These are phyloP conservation scores for Xylogone sp. DNA, from an alignment of 2,329 filamentous ascomycete genomes.

Conservation along the genomic window DNA sequence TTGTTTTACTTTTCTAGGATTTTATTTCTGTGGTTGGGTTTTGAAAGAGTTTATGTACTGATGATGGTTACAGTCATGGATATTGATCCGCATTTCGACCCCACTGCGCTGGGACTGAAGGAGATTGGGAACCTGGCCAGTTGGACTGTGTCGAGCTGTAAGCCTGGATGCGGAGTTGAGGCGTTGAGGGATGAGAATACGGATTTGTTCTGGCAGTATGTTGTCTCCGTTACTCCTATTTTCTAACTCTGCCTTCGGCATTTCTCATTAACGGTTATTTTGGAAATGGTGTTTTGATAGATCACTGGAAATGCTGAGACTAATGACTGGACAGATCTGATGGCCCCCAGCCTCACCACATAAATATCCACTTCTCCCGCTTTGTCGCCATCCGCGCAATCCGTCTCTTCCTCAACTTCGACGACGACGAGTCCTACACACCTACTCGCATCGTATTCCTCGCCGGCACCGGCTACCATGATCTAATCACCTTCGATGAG, in stretches of 20 bases:
- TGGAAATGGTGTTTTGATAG: too few species aligned
- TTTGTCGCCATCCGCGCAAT: slow-evolving; percentile 74
- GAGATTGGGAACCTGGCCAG: slow-evolving; percentile 82
- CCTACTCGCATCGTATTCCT: slow-evolving; percentile 88
- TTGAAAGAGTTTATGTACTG: not conserved
- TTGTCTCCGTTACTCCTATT: too few species aligned
- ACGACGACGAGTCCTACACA: slow-evolving; percentile 92
- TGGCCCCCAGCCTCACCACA: slow-evolving; percentile 75
- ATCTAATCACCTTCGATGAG: slow-evolving; percentile 81
- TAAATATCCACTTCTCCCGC: slow-evolving; percentile 84
- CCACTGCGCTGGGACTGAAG: slow-evolving; percentile 56
- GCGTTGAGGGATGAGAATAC: slow-evolving; percentile 73
- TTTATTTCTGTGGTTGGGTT: not conserved
- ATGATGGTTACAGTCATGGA: slow-evolving; percentile 25
- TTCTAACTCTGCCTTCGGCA: too few species aligned
- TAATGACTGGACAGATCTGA: slow-evolving; percentile 55
- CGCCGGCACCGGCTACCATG: slow-evolving; percentile 87
- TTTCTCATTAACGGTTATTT: too few species aligned
- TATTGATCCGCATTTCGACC: slow-evolving; percentile 40
- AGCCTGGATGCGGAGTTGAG: slow-evolving; percentile 74
- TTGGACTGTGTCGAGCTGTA: slow-evolving; percentile 78
- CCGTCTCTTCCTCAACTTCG: slow-evolving; percentile 85
- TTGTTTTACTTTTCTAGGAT: not conserved
- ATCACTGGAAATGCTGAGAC: too few species aligned
- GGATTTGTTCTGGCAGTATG: slow-evolving; percentile 74